A percentile compares a stretch with the other conserved stretches of the same genome.
Conservation (phyloP, 176 grass and related monocot genomes). For the Guadua angustifolia region DNA sequence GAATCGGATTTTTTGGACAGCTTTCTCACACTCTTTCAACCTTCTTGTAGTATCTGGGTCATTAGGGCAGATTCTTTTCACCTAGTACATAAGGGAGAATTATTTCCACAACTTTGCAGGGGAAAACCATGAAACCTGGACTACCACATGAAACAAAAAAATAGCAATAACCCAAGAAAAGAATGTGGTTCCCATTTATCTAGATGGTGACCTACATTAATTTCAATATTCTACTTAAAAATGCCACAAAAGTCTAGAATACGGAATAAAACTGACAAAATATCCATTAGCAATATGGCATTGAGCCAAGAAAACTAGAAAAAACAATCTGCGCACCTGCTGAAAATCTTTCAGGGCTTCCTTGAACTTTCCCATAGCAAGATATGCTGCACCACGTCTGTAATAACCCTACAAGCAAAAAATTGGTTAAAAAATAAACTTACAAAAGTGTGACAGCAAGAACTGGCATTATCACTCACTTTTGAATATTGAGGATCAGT, state of each 20-base stretch:
- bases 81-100: constrained; percentile 44
- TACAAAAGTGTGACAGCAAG: constrained; percentile 22
- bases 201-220: not conserved
- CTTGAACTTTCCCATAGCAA: constrained; percentile 98
- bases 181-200: not conserved
- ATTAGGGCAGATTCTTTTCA: constrained; percentile 86
- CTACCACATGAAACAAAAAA: not conserved
- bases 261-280: not conserved
- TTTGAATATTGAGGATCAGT: constrained; percentile 85
- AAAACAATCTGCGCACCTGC: constrained; percentile 52
- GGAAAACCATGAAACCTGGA: not conserved
- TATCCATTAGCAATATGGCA: not conserved
- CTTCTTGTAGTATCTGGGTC: constrained; percentile 87
- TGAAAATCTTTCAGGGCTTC: constrained; percentile 97
- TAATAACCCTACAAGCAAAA: constrained; percentile 71
- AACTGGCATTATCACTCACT: constrained; percentile 34
- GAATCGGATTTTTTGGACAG: constrained; percentile 87
- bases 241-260: not conserved
- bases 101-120: not conserved
- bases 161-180: not conserved
- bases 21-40: constrained; percentile 95
- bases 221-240: not conserved
- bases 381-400: constrained; percentile 79
- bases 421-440: constrained; percentile 9
- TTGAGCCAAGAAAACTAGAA: not conserved